Evolutionary conservation across 2,329 filamentous ascomycete species (phyloP).

Genomic region (Calonectria fujianensis): DNA sequence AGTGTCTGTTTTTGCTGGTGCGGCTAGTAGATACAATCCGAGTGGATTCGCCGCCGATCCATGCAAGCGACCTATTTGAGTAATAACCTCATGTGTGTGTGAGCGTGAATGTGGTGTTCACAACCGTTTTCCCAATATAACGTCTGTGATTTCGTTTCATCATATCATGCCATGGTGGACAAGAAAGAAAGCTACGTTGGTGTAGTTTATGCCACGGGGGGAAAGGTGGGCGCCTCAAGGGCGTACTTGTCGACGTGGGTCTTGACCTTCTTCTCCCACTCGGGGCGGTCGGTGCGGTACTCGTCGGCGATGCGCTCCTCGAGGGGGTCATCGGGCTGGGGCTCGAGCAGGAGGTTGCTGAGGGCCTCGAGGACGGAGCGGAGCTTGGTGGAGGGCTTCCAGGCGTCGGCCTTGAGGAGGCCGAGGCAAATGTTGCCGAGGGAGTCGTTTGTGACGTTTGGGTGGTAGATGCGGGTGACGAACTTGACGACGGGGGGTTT

Average conservation of each 20-base stretch:
- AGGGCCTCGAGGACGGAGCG: constrained; percentile 85
- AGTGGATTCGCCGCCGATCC: constrained; percentile 15
- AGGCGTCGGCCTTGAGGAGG: constrained; percentile 88
- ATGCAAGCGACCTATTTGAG: constrained; percentile 15
- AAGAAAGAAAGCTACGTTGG: background rate
- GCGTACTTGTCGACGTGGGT: constrained; percentile 86
- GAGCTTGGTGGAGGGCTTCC: constrained; percentile 92
- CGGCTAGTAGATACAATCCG: constrained; percentile 7
- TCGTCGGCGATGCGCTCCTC: constrained; percentile 91
- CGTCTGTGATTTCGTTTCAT: constrained; percentile 28
- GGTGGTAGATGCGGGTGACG: constrained; percentile 94
- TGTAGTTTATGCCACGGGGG: constrained; percentile 45
- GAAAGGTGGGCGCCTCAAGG: constrained; percentile 63
- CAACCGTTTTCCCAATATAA: constrained; percentile 4
- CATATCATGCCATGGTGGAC: constrained; percentile 16
- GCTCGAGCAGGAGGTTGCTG: constrained; percentile 83
- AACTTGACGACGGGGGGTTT: constrained; percentile 88
- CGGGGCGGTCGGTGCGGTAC: constrained; percentile 79
- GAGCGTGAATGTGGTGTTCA: background rate
- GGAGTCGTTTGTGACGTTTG: constrained; percentile 92
- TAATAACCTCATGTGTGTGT: constrained; percentile 1
- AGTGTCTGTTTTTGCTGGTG: constrained; percentile 4
- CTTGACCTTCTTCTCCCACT: constrained; percentile 84
- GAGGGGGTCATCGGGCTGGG: constrained; percentile 92
- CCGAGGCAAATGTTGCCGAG: constrained; percentile 90